Evolutionary conservation across 2,329 filamentous ascomycete genomes (phyloP), one percentile per base, ranked within the genome.

Genomic region (Ophiostoma fasciatum): DNA sequence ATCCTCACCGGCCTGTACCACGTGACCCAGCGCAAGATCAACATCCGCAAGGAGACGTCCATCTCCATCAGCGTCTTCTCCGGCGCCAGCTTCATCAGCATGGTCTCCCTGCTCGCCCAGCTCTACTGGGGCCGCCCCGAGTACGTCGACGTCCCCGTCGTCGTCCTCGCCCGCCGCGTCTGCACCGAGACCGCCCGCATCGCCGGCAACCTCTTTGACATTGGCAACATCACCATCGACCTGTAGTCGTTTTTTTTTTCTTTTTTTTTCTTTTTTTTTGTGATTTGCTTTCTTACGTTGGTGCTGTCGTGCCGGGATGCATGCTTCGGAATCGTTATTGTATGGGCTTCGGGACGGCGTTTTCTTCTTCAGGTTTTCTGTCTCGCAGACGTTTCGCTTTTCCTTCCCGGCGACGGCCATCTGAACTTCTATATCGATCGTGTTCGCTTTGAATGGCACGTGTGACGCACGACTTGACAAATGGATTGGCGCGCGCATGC

Each of bases 11-110:
- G 78, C 36, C 66, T 78, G 46, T 85, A 87, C 57, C 80, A 85
- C 53, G 64, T 80, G 42, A 82, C 78, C 12, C 78, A 85, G 55
- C 76, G 79, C 47, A 80, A 80, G 50, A 79, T 83, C 51, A 82
- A 76, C 49, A 85, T 85, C 48, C 74, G 77, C 49, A 82, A 81
- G 50, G 80, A 84, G 59, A 85, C 80, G 1, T 74, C 75, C 31
- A 78, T 78, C 9, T 82, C 78, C n/a, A 68, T 85, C 44, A 74
- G 76, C 46, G 75, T 84, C 44, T 82, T 85, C 51, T 82, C 77
- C 35, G 72, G 81, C 43, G 76, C 78, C 26, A 81, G 75, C 57
- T 84, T 82, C 57, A 67, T 82, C 48, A 82, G 72, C 57, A 81
- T 85, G 74, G 68, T 74, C 36, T 68, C 70, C 10, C 57, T 85